Evolutionary conservation across 2,329 filamentous ascomycete genomes (phyloP).

Genomic region (Colletotrichum sojae): DNA sequence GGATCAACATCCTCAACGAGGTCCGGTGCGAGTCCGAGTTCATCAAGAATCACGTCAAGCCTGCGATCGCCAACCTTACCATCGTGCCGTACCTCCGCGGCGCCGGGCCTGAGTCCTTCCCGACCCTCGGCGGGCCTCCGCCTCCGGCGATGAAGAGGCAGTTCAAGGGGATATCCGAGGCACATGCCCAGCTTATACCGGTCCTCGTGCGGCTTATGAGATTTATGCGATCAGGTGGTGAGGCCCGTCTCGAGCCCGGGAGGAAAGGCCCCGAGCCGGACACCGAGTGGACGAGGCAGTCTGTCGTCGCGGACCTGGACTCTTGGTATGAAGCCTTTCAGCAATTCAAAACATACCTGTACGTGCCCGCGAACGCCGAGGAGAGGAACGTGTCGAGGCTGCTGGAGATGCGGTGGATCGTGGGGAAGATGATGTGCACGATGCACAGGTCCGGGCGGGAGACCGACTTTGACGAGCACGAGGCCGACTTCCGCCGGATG

Average conservation of each 20-base stretch:
- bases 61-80: slow-evolving; percentile 1
- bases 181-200: slow-evolving; percentile 48
- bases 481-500: slow-evolving; percentile 45
- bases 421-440: not conserved
- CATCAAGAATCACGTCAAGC: slow-evolving; percentile 13
- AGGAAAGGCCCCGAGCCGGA: slow-evolving; percentile 11
- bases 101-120: slow-evolving; percentile 8
- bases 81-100: slow-evolving; percentile 11
- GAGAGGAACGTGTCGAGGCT: not conserved
- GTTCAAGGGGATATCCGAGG: slow-evolving; percentile 43
- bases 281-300: not conserved
- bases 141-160: not conserved
- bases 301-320: slow-evolving; percentile 9
- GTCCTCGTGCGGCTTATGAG: slow-evolving; percentile 46
- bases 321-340: not conserved
- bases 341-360: not conserved
- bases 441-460: not conserved
- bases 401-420: slow-evolving; percentile 10
- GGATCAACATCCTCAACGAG: slow-evolving; percentile 35
- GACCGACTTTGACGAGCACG: slow-evolving; percentile 49
- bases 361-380: not conserved
- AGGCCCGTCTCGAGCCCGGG: slow-evolving; percentile 31
- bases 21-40: slow-evolving; percentile 6
- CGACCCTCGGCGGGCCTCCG: not conserved
- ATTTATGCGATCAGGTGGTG: slow-evolving; percentile 47